Conservation (phyloP, 2,329 filamentous ascomycete genomes). For the Apiospora koreana region DNA sequence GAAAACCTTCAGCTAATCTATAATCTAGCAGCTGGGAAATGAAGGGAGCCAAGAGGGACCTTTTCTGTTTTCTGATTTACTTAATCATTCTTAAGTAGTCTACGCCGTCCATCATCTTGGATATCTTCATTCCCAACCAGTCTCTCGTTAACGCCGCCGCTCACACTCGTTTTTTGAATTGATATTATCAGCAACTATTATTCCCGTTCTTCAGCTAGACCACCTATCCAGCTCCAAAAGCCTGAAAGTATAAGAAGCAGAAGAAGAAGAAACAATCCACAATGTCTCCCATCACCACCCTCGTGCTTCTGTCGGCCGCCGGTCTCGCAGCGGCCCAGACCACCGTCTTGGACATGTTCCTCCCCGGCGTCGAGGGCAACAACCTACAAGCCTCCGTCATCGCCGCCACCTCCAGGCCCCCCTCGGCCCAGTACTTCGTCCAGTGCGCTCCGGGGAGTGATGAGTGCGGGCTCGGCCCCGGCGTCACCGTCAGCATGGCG, state of each 20-base stretch:
- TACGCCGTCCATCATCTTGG: neutral
- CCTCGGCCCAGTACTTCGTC: slow-evolving; percentile 11
- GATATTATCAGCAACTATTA: neutral
- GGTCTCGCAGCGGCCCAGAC: slow-evolving; percentile 11
- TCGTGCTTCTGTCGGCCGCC: slow-evolving; percentile 7
- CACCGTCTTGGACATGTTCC: slow-evolving; percentile 9
- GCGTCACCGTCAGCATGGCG: slow-evolving; percentile 15
- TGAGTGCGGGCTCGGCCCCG: slow-evolving; percentile 13
- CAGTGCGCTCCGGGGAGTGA: slow-evolving; percentile 4
- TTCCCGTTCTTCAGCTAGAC: neutral
- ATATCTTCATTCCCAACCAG: neutral
- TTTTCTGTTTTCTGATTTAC: neutral
- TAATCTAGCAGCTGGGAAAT: neutral
- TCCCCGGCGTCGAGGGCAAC: slow-evolving; percentile 10
- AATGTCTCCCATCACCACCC: neutral
- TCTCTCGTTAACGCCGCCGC: neutral
- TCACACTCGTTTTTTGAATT: neutral
- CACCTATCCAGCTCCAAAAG: neutral
- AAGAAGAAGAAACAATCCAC: neutral
- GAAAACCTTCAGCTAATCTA: neutral
- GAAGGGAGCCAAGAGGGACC: neutral
- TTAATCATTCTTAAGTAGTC: neutral
- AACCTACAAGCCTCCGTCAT: slow-evolving; percentile 6
- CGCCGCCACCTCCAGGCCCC: slow-evolving; percentile 11
- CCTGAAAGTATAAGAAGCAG: too few relatives aligned